Evolutionary conservation across 345 rosid species (phyloP).

Genomic region (Boechera stricta): DNA sequence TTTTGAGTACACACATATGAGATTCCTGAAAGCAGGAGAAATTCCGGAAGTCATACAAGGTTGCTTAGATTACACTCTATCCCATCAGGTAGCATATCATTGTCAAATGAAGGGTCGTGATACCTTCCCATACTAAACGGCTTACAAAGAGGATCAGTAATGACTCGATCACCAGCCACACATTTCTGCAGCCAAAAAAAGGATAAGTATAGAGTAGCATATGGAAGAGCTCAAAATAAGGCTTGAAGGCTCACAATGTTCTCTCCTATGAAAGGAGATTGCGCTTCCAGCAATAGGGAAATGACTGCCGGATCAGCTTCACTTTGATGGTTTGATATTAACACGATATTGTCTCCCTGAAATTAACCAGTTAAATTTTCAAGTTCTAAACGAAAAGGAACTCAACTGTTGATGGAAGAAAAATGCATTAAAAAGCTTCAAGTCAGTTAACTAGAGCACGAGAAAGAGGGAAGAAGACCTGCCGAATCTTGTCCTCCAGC

Average conservation of each 20-base stretch:
- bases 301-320: conserved; percentile 97
- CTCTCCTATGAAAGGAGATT: conserved; percentile 65
- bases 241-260: conserved; percentile 62
- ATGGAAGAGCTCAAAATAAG: conserved; percentile 34
- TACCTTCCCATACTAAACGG: conserved; percentile 99
- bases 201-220: conserved; percentile 35
- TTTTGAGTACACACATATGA: conserved; percentile 93
- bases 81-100: conserved; percentile 43
- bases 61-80: conserved; percentile 30
- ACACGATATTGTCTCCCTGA: conserved; percentile 89
- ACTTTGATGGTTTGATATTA: conserved; percentile 96
- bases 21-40: conserved; percentile 66
- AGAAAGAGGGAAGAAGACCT: conserved; percentile 53
- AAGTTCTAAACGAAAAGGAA: conserved; percentile 2
- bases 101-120: conserved; percentile 36
- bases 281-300: conserved; percentile 81
- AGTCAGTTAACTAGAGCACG: conserved; percentile 1
- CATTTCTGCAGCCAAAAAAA: conserved; percentile 61
- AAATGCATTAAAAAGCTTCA: conserved; percentile 11
- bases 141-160: conserved; percentile 96
- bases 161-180: conserved; percentile 96
- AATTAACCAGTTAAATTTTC: conserved; percentile 35
- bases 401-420: conserved; percentile 21
- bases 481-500: conserved; percentile 73
- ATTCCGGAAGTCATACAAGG: conserved; percentile 27